Percentiles rank a stretch among this genome's conserved stretches.
Conservation (phyloP, 805 yeast genomes). For the Candida germanica region DNA sequence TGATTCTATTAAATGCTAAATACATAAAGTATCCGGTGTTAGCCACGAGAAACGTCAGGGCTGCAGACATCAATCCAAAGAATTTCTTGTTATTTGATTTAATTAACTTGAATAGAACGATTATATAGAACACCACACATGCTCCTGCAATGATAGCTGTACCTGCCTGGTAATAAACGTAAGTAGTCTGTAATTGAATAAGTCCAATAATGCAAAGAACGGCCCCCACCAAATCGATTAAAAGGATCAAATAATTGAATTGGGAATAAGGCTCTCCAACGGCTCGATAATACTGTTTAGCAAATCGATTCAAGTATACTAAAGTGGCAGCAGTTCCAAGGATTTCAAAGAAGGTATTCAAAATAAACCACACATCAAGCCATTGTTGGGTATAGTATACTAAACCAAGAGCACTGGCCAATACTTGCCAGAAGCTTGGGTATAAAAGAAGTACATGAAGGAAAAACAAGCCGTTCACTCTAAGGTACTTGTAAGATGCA, state of each 20-base stretch:
- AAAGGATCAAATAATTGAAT: slow-evolving; percentile 1
- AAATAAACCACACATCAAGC: slow-evolving; percentile 8
- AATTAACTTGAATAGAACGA: not conserved
- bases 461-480: slow-evolving; percentile 1
- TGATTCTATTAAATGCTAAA: slow-evolving; percentile 5
- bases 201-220: slow-evolving; percentile 8
- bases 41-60: slow-evolving; percentile 2
- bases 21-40: slow-evolving; percentile 9
- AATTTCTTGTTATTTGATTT: slow-evolving; percentile 1
- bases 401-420: slow-evolving; percentile 7
- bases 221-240: slow-evolving; percentile 5
- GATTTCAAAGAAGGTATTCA: slow-evolving; percentile 10
- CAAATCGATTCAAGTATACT: slow-evolving; percentile 5
- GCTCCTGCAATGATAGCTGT: slow-evolving; percentile 6
- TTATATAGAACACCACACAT: slow-evolving; percentile 1
- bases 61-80: not conserved
- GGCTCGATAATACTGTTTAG: slow-evolving; percentile 1
- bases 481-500: not conserved
- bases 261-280: not conserved
- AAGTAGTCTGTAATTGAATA: slow-evolving; percentile 6
- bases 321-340: slow-evolving; percentile 7
- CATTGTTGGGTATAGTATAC: slow-evolving; percentile 5
- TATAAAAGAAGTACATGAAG: slow-evolving; percentile 6
- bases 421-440: slow-evolving; percentile 10
- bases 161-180: slow-evolving; percentile 11